Percentiles rank a stretch among this genome's conserved stretches.
phyloP scores from a whole-genome alignment of 2,329 filamentous ascomycete species.

The Neurospora sp. region DNA sequence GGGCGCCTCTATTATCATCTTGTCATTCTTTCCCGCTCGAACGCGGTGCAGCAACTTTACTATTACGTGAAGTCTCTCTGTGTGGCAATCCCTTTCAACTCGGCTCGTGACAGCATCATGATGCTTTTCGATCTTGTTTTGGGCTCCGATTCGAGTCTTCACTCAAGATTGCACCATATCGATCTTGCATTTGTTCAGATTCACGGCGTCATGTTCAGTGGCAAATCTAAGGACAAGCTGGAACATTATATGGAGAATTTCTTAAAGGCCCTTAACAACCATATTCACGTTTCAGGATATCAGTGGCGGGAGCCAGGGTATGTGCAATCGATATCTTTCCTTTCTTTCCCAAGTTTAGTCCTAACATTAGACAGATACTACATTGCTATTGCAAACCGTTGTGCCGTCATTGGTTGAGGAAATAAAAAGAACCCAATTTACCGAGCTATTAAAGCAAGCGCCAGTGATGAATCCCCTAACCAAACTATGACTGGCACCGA shows the following conservation, averaged over 20 bases:
- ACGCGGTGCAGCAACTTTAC: conserved; percentile 60
- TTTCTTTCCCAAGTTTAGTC: neutral
- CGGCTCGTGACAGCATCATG: conserved; percentile 58
- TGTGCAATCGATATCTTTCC: neutral
- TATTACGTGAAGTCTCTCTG: conserved; percentile 63
- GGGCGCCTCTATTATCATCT: conserved; percentile 83
- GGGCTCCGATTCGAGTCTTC: conserved; percentile 15
- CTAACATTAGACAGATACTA: conserved; percentile 33
- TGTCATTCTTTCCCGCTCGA: conserved; percentile 64
- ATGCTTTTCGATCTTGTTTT: conserved; percentile 56
- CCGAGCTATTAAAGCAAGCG: conserved; percentile 22
- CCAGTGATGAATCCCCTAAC: conserved; percentile 15
- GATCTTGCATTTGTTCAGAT: conserved; percentile 54
- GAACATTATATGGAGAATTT: conserved; percentile 37
- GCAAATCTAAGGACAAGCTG: conserved; percentile 36
- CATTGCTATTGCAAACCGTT: conserved; percentile 46
- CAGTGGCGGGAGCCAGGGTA: conserved; percentile 41
- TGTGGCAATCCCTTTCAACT: conserved; percentile 54
- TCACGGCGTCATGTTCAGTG: conserved; percentile 54
- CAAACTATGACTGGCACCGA: conserved; percentile 7
- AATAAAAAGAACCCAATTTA: conserved; percentile 36
- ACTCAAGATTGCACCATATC: conserved; percentile 29
- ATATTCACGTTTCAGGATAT: conserved; percentile 42
- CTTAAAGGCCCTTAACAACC: conserved; percentile 40
- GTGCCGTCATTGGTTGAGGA: conserved; percentile 43